Percentiles rank a stretch among this genome's conserved stretches.
Conservation (phyloP, 1,284 basidiomycete species). For the Heterobasidion irregulare region DNA sequence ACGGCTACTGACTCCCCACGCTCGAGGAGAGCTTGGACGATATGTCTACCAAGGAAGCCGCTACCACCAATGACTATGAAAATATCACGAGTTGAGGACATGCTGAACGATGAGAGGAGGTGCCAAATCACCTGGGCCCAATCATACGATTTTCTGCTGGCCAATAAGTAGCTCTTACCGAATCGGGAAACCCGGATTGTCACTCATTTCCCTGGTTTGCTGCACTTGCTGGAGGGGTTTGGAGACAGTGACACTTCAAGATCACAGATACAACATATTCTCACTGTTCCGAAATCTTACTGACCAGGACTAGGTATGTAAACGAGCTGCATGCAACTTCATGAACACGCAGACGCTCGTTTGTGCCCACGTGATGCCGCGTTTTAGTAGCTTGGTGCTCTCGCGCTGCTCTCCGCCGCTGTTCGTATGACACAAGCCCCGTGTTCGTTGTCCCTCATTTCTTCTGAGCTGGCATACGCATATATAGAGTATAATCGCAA, state of each 20-base stretch:
- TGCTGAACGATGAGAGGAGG: not conserved
- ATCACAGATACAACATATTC: too few relatives aligned
- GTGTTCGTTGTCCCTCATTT: too few relatives aligned
- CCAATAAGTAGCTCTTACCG: not conserved
- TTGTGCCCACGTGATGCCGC: not conserved
- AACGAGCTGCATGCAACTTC: too few relatives aligned
- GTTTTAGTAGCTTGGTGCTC: not conserved
- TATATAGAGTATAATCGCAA: not conserved
- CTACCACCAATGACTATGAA: slow-evolving; percentile 88
- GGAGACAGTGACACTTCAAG: too few relatives aligned
- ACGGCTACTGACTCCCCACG: slow-evolving; percentile 78
- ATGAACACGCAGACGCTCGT: not conserved
- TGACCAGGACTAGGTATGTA: too few relatives aligned
- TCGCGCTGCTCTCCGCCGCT: too few relatives aligned
- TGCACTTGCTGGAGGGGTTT: too few relatives aligned
- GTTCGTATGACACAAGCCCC: too few relatives aligned
- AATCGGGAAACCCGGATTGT: not conserved
- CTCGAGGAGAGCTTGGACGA: slow-evolving; percentile 75
- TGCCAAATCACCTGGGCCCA: not conserved
- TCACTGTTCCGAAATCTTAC: too few relatives aligned
- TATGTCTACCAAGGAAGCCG: slow-evolving; percentile 87
- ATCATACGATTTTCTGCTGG: not conserved
- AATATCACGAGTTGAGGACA: slow-evolving; percentile 28
- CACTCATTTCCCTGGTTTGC: too few relatives aligned
- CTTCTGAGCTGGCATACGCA: not conserved